Conservation (phyloP, 257 asterid genomes). For the Forsythia viridissima region DNA sequence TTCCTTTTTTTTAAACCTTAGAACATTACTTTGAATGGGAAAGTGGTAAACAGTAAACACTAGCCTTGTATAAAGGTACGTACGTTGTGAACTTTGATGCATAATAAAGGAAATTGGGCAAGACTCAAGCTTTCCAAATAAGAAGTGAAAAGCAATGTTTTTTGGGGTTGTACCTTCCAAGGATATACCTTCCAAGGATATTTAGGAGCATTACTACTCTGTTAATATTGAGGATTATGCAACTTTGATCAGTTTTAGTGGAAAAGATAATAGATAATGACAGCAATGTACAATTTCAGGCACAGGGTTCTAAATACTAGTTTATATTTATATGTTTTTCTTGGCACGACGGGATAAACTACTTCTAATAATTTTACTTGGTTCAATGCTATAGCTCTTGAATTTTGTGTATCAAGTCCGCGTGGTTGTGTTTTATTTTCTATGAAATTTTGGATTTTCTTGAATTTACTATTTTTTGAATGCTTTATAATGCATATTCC, state of each 20-base stretch:
- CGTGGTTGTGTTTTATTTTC: neutral
- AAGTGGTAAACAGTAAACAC: neutral
- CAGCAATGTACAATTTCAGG: neutral
- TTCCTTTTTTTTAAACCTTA: neutral
- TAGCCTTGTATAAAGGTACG: neutral
- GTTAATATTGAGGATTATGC: neutral
- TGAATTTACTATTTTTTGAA: neutral
- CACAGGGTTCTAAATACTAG: neutral
- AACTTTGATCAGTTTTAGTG: neutral
- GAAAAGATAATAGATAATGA: neutral
- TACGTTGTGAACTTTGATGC: neutral
- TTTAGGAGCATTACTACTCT: neutral
- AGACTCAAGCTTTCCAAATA: neutral
- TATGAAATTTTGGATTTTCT: neutral
- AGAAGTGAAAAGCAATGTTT: neutral
- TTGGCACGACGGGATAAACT: neutral
- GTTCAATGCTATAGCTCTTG: neutral
- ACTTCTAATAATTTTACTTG: neutral
- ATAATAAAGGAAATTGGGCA: neutral
- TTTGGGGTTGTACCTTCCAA: neutral
- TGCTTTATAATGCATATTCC: conserved; percentile 12
- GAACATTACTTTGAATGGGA: neutral
- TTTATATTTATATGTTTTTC: neutral
- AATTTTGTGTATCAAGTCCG: conserved; percentile 1
- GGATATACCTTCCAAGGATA: neutral